These are phyloP conservation scores for Hymenoscyphus infarciens DNA, from an alignment of 2,329 filamentous ascomycete species.

Conservation along the genomic window DNA sequence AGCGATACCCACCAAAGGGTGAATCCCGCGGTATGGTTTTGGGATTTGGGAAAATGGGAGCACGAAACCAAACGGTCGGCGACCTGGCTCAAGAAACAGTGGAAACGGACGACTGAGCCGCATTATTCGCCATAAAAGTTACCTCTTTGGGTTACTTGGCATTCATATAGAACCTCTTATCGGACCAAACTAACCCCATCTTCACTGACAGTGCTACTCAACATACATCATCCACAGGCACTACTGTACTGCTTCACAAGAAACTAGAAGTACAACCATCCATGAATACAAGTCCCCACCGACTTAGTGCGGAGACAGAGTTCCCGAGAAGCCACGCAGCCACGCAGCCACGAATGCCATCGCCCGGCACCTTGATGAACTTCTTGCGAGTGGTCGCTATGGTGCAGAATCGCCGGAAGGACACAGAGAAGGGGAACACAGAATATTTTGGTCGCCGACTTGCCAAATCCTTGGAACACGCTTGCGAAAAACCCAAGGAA, in stretches of 20 bases:
- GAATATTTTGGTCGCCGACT: neutral
- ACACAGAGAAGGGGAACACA: neutral
- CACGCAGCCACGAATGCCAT: constrained; percentile 3
- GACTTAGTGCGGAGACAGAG: constrained; percentile 4
- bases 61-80: constrained; percentile 1
- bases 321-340: constrained; percentile 7
- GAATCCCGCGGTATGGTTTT: constrained; percentile 2
- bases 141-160: neutral
- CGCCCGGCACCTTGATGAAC: neutral
- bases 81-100: neutral
- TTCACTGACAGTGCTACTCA: neutral
- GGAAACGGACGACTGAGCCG: neutral
- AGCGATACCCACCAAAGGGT: neutral
- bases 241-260: neutral
- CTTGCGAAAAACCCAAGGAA: neutral
- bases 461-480: neutral
- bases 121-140: neutral
- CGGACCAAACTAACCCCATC: neutral
- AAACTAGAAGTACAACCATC: neutral
- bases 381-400: neutral
- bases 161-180: neutral
- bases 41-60: neutral
- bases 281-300: constrained; percentile 1
- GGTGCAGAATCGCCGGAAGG: neutral
- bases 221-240: neutral